Evolutionary conservation across 73 alveolate genomes (phyloP), one percentile per base, ranked within the genome.

Genomic region (Paraurostyla sp.): DNA sequence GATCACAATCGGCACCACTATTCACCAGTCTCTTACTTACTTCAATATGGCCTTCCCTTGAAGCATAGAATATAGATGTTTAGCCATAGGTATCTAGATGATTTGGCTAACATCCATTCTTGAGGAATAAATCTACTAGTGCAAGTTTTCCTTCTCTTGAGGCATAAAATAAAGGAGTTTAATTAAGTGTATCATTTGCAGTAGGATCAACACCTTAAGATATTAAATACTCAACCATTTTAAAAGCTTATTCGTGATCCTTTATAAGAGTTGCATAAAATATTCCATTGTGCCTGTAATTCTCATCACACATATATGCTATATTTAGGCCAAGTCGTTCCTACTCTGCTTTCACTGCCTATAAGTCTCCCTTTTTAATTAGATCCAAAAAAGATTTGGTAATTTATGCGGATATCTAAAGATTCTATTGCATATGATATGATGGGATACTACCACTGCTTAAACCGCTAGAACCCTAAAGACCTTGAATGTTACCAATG

Each of bases 21-120:
- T 54, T 15, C 2, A 57, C 78, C 0, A 91, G 93, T 46, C 20
- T 22, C 27, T 45, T 73, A 23, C 71, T 20, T 0, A 76, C 54
- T 16, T 76, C 88, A 33, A 41, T 71, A 83, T 97, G 95, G 71
- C 99, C 98, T 71, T 97, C 99, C 76, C 99, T 83, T 0, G 98
- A 96, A 49, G 98, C 94, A 78, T 97, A 97, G 84, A 92, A 97
- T 32, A 97, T 88, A 35, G 98, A 96, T 23, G 98, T 96, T 83
- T 97, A 93, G 4, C 97, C 96, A 87, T 95, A 87, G n/a, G 91
- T 71, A 91, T 97, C 99, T 29, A 82, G 89, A 52, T 91, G 96
- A 58, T 93, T 95, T 33, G 93, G 59, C 87, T 95, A 93, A 23
- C 95, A 80, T 4, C 98, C 98, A 58, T 89, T 65, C 59, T 87